A percentile compares a stretch with the other conserved stretches of the same genome.
phyloP scores from a whole-genome alignment of 768 basidiomycete genomes.

The Amanita molliuscula region DNA sequence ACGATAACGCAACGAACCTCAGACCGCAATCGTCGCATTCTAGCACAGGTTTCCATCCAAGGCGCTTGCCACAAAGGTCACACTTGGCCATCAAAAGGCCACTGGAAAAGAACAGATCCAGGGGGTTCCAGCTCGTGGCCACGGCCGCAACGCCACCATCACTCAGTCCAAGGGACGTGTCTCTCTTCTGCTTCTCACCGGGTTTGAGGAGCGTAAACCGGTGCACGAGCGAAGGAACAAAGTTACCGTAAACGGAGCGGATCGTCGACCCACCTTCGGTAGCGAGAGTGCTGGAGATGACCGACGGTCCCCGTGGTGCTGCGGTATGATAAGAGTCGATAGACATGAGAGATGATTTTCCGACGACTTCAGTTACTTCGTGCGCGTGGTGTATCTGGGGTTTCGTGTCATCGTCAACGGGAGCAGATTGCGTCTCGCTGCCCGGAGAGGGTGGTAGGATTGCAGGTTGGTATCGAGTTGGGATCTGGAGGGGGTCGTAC shows the following conservation, averaged over 20 bases:
- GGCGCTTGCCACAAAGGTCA: slow-evolving; percentile 69
- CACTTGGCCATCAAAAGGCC: slow-evolving; percentile 68
- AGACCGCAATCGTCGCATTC: slow-evolving; percentile 87
- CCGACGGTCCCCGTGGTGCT: slow-evolving; percentile 25
- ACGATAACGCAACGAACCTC: slow-evolving; percentile 28
- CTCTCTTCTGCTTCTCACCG: slow-evolving; percentile 47
- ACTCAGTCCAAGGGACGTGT: slow-evolving; percentile 8
- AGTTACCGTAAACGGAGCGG: slow-evolving; percentile 30
- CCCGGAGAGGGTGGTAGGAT: slow-evolving; percentile 25
- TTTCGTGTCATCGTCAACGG: slow-evolving; percentile 1
- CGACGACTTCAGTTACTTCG: slow-evolving; percentile 24
- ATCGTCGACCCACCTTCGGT: slow-evolving; percentile 74
- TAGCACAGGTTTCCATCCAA: slow-evolving; percentile 80
- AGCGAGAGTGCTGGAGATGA: slow-evolving; percentile 46
- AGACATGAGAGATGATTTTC: slow-evolving; percentile 40
- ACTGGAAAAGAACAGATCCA: slow-evolving; percentile 71
- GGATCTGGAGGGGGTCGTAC: slow-evolving; percentile 48
- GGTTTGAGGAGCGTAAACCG: slow-evolving; percentile 84
- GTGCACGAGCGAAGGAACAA: slow-evolving; percentile 49
- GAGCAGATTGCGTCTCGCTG: slow-evolving; percentile 12
- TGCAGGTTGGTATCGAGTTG: slow-evolving; percentile 29
- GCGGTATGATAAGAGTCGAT: slow-evolving; percentile 62
- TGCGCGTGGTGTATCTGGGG: slow-evolving; percentile 9
- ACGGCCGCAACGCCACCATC: not conserved
- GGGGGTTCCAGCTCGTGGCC: slow-evolving; percentile 56